These are phyloP conservation scores for Ustilago tritici DNA, from an alignment of 1,284 basidiomycete species.

Conservation along the genomic window DNA sequence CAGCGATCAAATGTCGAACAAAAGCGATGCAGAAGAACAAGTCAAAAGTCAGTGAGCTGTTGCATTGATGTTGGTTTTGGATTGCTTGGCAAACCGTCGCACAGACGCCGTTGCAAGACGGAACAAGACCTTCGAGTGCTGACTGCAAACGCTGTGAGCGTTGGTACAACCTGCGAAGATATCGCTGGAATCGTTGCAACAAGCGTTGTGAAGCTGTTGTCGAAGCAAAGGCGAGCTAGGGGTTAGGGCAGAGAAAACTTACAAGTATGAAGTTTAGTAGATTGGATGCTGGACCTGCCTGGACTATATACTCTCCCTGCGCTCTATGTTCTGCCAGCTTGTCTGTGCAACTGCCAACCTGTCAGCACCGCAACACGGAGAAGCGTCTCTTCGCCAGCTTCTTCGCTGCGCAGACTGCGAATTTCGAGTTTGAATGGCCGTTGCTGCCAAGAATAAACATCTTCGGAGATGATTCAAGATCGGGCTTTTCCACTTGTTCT, in stretches of 20 bases:
- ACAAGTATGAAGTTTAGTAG: slow-evolving; percentile 43
- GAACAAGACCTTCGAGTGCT: not conserved
- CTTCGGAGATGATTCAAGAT: not conserved
- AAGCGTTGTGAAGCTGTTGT: not conserved
- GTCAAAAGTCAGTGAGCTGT: slow-evolving; percentile 10
- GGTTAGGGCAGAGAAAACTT: slow-evolving; percentile 26
- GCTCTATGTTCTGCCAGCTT: slow-evolving; percentile 6
- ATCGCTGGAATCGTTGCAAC: not conserved
- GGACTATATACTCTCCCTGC: slow-evolving; percentile 28
- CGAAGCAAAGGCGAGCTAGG: slow-evolving; percentile 13
- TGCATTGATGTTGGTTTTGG: not conserved
- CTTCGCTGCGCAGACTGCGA: not conserved
- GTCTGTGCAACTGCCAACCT: slow-evolving; percentile 9
- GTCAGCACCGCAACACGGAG: not conserved
- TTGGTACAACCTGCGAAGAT: not conserved
- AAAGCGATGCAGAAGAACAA: slow-evolving; percentile 7
- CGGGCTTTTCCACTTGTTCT: not conserved
- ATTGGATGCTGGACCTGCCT: not conserved
- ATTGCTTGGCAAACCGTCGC: not conserved
- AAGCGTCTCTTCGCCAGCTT: not conserved
- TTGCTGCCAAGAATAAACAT: not conserved
- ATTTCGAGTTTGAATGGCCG: slow-evolving; percentile 48
- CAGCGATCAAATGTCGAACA: not conserved
- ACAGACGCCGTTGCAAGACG: not conserved
- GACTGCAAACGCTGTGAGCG: not conserved